Percentiles rank a stretch among this genome's conserved stretches.
Evolutionary conservation across 192 early-diverging fungal species (phyloP).

Genomic region (Spinellus fusiger): DNA sequence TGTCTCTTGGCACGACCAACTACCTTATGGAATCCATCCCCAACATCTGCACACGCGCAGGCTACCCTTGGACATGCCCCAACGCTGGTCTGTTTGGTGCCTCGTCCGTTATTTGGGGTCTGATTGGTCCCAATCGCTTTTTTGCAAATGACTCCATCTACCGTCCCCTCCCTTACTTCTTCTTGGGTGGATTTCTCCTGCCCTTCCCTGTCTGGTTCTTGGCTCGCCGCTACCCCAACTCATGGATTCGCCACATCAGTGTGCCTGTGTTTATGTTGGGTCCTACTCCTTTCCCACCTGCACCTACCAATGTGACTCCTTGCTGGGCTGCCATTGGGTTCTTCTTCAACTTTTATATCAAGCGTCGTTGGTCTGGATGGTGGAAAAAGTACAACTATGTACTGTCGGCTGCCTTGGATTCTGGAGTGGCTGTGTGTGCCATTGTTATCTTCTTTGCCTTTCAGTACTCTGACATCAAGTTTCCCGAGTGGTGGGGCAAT

Average conservation of each 20-base stretch:
- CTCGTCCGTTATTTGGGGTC: slow-evolving; percentile 76
- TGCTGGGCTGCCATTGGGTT: slow-evolving; percentile 47
- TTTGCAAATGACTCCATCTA: slow-evolving; percentile 49
- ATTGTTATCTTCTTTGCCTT: slow-evolving; percentile 44
- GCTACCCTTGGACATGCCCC: slow-evolving; percentile 63
- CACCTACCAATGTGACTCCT: slow-evolving; percentile 40
- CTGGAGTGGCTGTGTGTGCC: slow-evolving; percentile 37
- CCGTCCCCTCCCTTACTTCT: slow-evolving; percentile 41
- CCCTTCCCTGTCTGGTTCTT: slow-evolving; percentile 68
- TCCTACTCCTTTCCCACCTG: slow-evolving; percentile 55
- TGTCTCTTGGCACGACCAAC: slow-evolving; percentile 63
- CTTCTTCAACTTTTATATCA: slow-evolving; percentile 66
- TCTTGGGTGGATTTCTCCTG: slow-evolving; percentile 61
- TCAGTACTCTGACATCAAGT: slow-evolving; percentile 34
- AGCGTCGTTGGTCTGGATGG: slow-evolving; percentile 56
- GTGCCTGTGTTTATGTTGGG: slow-evolving; percentile 64
- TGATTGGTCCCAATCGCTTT: slow-evolving; percentile 65
- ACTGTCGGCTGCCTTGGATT: slow-evolving; percentile 45
- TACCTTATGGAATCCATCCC: slow-evolving; percentile 58
- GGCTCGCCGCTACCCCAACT: slow-evolving; percentile 53
- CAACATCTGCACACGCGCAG: slow-evolving; percentile 52
- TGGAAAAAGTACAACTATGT: slow-evolving; percentile 54
- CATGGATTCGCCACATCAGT: slow-evolving; percentile 64
- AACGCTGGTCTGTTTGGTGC: slow-evolving; percentile 54
- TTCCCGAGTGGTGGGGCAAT: slow-evolving; percentile 51